Base-by-base conservation (phyloP, 768 basidiomycete genomes). In the Suillus tomentosus region DNA sequence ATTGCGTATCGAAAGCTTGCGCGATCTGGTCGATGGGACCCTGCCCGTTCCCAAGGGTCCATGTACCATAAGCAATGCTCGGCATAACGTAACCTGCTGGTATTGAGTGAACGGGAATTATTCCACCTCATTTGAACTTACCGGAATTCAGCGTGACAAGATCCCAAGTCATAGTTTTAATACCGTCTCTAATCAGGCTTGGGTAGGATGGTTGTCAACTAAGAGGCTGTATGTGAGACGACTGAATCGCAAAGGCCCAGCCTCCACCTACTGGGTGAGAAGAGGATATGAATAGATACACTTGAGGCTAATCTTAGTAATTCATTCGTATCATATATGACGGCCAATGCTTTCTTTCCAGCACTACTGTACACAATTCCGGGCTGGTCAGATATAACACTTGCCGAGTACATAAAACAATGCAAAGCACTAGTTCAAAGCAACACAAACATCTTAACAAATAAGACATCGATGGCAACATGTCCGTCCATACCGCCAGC, bases 61-160 rank as follows among this genome's bases (percentile, higher is more conserved):
- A 88, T 3, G 88, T 89, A 37, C 87, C 89, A 69, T 86, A 87
- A 66, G 81, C 87, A 53, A 90, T 80, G 64, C 79, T 74, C 17
- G 83, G 78, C 71, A 76, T 79, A 34, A 64, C 69, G 58, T 79
- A 73, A 6, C 85, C 84, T 87, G 62, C 51, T 19, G 37, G 1
- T 19, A 3, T 40, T 61, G 31, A 31, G 37, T 34, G 60, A 36
- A 54, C 54, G 36, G 34, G 19, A 64, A 61, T 40, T 11, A 13
- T 36, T 48, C 11, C n/a, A 55, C 36, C 34, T 9, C 22, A 42
- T 40, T 22, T 56, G 39, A 42, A 64, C 79, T 63, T 61, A 84
- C 87, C 87, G 66, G 87, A 85, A 74, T 87, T 89, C 36, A 88
- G 77, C 67, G 78, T 79, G 65, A 87, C 81, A n/a, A 65, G 63